Conservation (phyloP, 23 red algal genomes). For the Pyropia haitanensis region DNA sequence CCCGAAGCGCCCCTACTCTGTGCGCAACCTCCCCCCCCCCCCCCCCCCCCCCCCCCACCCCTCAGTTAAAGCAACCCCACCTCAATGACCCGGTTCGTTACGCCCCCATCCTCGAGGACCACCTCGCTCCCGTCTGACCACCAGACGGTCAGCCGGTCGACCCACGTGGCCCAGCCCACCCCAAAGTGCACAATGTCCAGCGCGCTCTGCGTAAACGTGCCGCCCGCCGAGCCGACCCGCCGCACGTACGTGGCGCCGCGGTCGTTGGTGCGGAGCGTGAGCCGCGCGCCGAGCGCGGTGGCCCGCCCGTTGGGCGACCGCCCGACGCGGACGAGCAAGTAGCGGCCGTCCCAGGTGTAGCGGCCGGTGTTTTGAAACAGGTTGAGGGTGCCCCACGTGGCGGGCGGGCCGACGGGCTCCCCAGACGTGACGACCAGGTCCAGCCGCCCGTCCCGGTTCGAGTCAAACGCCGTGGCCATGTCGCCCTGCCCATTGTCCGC, state of each 20-base stretch:
- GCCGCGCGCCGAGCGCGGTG: slow-evolving; percentile 21
- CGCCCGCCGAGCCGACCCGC: slow-evolving; percentile 17
- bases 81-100: no score
- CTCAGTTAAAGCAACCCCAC: no score
- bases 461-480: slow-evolving; percentile 32
- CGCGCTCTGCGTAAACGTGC: slow-evolving; percentile 8
- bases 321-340: slow-evolving; percentile 30
- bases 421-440: slow-evolving; percentile 31
- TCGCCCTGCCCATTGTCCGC: slow-evolving; percentile 9
- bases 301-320: slow-evolving; percentile 23
- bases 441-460: slow-evolving; percentile 34
- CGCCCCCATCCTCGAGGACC: slow-evolving; percentile 3
- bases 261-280: slow-evolving; percentile 2
- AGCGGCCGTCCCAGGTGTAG: slow-evolving; percentile 3
- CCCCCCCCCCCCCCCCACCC: no score
- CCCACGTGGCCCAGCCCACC: slow-evolving; percentile 14
- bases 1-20: no score
- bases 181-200: slow-evolving; percentile 50
- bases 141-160: slow-evolving; percentile 12
- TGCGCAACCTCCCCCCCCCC: no score
- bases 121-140: slow-evolving; percentile 9
- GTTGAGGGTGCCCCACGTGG: background rate
- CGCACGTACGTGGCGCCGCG: no score
- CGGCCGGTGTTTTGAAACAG: no score
- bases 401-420: background rate